phyloP scores from a whole-genome alignment of 768 basidiomycete species.

The Leccinum subtestaceum region DNA sequence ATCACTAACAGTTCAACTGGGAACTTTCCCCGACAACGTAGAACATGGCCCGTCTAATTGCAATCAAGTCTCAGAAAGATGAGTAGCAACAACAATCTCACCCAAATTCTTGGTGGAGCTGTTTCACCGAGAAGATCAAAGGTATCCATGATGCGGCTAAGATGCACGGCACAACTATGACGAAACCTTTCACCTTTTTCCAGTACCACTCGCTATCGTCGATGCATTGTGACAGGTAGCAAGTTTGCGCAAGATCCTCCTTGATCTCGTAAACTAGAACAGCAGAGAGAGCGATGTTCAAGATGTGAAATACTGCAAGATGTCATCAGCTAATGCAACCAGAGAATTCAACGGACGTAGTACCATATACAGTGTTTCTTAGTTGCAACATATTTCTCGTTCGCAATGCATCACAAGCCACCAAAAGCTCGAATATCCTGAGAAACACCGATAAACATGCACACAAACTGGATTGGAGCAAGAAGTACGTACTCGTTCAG shows the following conservation, averaged over 20 bases:
- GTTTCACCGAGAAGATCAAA: conserved; percentile 64
- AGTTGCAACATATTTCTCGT: conserved; percentile 77
- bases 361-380: conserved; percentile 60
- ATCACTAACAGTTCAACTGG: conserved; percentile 68
- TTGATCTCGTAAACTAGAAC: conserved; percentile 74
- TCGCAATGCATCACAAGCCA: conserved; percentile 81
- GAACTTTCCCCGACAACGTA: conserved; percentile 87
- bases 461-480: not conserved
- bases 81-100: conserved; percentile 33
- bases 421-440: conserved; percentile 74
- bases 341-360: conserved; percentile 15
- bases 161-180: conserved; percentile 70
- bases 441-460: conserved; percentile 5
- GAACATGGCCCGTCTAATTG: conserved; percentile 80
- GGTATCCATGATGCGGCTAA: conserved; percentile 66
- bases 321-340: conserved; percentile 4
- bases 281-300: conserved; percentile 66
- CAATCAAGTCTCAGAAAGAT: conserved; percentile 1
- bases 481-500: conserved; percentile 64
- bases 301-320: conserved; percentile 61
- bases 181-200: conserved; percentile 56
- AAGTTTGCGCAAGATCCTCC: conserved; percentile 46
- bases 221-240: conserved; percentile 38
- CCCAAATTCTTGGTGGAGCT: conserved; percentile 83
- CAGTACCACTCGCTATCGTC: conserved; percentile 54